Evolutionary conservation across 108 stramenopile species (phyloP).

Genomic region (Cyclotella kingstonii): DNA sequence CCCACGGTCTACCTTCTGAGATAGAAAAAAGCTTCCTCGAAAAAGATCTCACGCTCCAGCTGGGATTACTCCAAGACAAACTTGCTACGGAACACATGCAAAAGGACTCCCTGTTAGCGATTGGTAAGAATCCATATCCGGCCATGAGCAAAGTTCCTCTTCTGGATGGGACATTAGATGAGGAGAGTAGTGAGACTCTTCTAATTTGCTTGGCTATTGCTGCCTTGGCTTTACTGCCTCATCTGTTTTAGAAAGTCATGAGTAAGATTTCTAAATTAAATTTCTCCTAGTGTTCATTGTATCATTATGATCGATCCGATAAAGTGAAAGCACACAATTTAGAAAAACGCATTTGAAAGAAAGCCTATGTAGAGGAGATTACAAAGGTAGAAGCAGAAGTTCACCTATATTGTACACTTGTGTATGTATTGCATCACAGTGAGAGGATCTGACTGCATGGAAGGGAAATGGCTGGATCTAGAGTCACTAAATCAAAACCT

Average conservation of each 20-base stretch:
- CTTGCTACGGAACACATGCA: slow-evolving; percentile 40
- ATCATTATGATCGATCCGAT: too few relatives aligned
- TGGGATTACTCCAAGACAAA: slow-evolving; percentile 24
- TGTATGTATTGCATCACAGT: too few relatives aligned
- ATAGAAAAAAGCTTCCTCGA: slow-evolving; percentile 34
- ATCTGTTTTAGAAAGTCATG: slow-evolving; percentile 8
- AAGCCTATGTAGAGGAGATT: too few relatives aligned
- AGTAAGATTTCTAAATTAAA: not conserved
- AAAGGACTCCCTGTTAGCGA: slow-evolving; percentile 26
- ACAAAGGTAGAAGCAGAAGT: too few relatives aligned
- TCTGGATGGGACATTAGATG: slow-evolving; percentile 37
- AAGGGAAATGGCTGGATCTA: too few relatives aligned
- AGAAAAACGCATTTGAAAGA: too few relatives aligned
- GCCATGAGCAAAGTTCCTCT: slow-evolving; percentile 20
- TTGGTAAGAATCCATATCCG: slow-evolving; percentile 14
- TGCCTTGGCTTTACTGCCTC: slow-evolving; percentile 35
- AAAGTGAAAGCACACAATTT: too few relatives aligned
- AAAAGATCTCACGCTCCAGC: slow-evolving; percentile 25
- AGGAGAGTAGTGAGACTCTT: slow-evolving; percentile 37
- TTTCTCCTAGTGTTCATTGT: too few relatives aligned
- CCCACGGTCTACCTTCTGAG: slow-evolving; percentile 30
- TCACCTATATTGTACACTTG: too few relatives aligned
- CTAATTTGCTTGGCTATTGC: slow-evolving; percentile 42
- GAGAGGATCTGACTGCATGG: too few relatives aligned
- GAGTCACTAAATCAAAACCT: too few relatives aligned